Evolutionary conservation across 495 filamentous ascomycete genomes (phyloP), one percentile per base, ranked within the genome.

Genomic region (Aspergillus olivimuriae): DNA sequence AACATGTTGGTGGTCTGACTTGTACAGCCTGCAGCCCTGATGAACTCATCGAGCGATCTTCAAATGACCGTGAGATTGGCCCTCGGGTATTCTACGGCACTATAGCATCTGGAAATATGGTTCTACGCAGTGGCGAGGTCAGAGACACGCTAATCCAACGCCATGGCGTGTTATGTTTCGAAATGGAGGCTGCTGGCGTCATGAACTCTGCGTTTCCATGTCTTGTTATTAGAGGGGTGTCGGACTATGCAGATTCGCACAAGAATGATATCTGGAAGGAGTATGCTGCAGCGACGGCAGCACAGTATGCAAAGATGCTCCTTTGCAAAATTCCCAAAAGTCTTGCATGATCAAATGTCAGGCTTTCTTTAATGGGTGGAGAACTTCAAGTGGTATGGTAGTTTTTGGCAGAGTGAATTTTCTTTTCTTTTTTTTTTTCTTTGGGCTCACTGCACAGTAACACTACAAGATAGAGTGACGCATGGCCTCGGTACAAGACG

Each of bases 161-260:
- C 22, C 22, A 49, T 58, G 38, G 43, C 20, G 43, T 30, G 16
- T 3, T 63, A 12, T 61, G 55, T 26, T 56, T 59, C 20, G 64
- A 67, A 38, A 66, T 61, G 56, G 64, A 69, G 48, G 63, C 60
- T n/a, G 65, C 65, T 3, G 65, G 62, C 2, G 24, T 68, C n/a
- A 54, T 51, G 43, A 47, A 60, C 20, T 30, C 20, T 26, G 19
- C 41, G 14, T 50, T 58, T 30, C 52, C 47, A 17, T 63, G 55
- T 38, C 34, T 65, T 8, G 55, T 61, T 7, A 60, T 67, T 15
- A 44, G 55, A 28, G 62, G 63, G 6, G 54, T 67, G 20, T 60
- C 55, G 18, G 62, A 67, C 43, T 65, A 65, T 41, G 45, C 54
- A 2, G 62, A 67, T 42, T 56, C 52, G 0, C 63, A 67, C 26